Conservation (phyloP, 1,139 yeast genomes). For the Zygosaccharomyces pseudobailii region DNA sequence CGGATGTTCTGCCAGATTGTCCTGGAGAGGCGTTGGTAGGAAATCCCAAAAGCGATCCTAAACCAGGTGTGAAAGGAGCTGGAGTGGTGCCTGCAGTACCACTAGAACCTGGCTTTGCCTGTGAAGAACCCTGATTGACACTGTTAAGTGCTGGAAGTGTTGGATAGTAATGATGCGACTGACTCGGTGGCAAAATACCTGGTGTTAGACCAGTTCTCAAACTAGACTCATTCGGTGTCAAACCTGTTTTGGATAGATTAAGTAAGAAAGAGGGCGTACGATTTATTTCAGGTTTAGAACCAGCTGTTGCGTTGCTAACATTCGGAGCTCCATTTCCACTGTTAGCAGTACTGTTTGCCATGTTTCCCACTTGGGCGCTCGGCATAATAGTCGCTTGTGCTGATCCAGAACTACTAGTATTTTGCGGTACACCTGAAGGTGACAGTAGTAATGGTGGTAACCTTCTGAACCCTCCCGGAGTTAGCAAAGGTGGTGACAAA, state of each 20-base stretch:
- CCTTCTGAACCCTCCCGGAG: conserved; percentile 56
- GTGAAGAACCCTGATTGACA: conserved; percentile 25
- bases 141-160: conserved; percentile 36
- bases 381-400: background rate
- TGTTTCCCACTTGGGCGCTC: background rate
- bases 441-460: conserved; percentile 49
- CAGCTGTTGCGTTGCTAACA: background rate
- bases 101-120: conserved; percentile 39
- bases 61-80: conserved; percentile 40
- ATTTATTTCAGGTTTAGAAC: background rate
- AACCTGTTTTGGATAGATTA: conserved; percentile 48
- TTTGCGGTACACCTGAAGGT: conserved; percentile 30
- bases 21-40: conserved; percentile 18
- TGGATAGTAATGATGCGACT: conserved; percentile 20
- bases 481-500: conserved; percentile 48
- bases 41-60: conserved; percentile 41
- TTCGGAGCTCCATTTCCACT: background rate
- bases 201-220: conserved; percentile 64
- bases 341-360: background rate
- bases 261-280: conserved; percentile 23
- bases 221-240: conserved; percentile 67
- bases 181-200: conserved; percentile 28
- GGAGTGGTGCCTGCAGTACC: conserved; percentile 15
- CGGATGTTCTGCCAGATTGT: conserved; percentile 12
- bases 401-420: background rate